phyloP scores from a whole-genome alignment of 2,329 filamentous ascomycete species.

The Phoma sp. region DNA sequence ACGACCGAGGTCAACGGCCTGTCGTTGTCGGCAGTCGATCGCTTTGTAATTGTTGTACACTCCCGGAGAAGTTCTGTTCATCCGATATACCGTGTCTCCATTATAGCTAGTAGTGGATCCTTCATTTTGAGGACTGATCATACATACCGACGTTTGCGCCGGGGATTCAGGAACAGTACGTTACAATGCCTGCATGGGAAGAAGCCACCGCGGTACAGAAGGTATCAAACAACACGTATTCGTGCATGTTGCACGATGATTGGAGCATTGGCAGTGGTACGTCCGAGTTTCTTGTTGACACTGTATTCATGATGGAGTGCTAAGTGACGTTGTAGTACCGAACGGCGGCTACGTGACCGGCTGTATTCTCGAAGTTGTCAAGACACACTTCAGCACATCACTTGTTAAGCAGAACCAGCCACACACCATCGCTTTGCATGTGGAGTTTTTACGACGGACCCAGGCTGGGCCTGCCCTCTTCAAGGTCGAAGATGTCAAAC shows the following conservation, averaged over 20 bases:
- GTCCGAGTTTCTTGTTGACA: neutral
- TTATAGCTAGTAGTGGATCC: neutral
- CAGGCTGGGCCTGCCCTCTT: constrained; percentile 63
- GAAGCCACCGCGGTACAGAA: constrained; percentile 58
- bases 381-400: constrained; percentile 64
- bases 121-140: neutral
- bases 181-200: constrained; percentile 50
- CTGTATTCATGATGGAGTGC: neutral
- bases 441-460: constrained; percentile 70
- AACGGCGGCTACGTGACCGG: constrained; percentile 74
- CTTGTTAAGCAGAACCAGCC: constrained; percentile 65
- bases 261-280: constrained; percentile 72
- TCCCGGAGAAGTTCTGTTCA: neutral
- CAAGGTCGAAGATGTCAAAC: constrained; percentile 67
- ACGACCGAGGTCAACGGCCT: constrained; percentile 33
- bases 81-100: neutral
- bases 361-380: constrained; percentile 65
- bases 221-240: constrained; percentile 64
- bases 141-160: neutral
- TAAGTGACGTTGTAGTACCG: constrained; percentile 59
- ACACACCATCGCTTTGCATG: constrained; percentile 68
- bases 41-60: neutral
- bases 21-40: neutral
- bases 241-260: constrained; percentile 60
- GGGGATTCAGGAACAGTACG: neutral